Conservation (phyloP, 106 monocot species). For the Iris macrosiphon region DNA sequence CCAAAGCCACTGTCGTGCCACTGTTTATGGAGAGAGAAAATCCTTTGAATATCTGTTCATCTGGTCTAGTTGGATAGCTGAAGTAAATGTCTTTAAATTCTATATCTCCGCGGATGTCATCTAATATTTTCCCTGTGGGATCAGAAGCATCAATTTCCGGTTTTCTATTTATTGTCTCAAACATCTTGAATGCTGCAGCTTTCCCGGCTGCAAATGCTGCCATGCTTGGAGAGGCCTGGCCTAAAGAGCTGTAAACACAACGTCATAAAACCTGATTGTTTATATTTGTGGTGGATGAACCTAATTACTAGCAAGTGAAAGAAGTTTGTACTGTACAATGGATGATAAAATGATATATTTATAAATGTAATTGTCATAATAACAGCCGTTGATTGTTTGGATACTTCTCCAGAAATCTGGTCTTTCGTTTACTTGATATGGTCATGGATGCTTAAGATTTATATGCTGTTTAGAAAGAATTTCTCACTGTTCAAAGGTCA, state of each 20-base stretch:
- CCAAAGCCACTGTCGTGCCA: constrained; percentile 33
- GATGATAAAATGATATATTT: no score
- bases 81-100: constrained; percentile 53
- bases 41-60: constrained; percentile 51
- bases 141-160: constrained; percentile 55
- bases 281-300: no score
- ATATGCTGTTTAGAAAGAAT: no score
- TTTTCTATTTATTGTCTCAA: constrained; percentile 58
- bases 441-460: no score
- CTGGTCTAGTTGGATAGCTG: constrained; percentile 55
- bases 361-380: no score
- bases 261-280: no score
- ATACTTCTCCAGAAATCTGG: no score
- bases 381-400: no score
- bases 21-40: constrained; percentile 29
- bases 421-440: no score
- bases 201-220: constrained; percentile 52
- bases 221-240: constrained; percentile 42
- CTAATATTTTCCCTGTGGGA: constrained; percentile 21
- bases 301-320: no score
- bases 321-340: no score
- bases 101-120: constrained; percentile 45
- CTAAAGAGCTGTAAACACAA: constrained; percentile 29
- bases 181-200: constrained; percentile 66
- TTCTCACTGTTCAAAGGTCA: no score